Conservation (phyloP, 352 stramenopile species). For the Thalassiosira allenii region DNA sequence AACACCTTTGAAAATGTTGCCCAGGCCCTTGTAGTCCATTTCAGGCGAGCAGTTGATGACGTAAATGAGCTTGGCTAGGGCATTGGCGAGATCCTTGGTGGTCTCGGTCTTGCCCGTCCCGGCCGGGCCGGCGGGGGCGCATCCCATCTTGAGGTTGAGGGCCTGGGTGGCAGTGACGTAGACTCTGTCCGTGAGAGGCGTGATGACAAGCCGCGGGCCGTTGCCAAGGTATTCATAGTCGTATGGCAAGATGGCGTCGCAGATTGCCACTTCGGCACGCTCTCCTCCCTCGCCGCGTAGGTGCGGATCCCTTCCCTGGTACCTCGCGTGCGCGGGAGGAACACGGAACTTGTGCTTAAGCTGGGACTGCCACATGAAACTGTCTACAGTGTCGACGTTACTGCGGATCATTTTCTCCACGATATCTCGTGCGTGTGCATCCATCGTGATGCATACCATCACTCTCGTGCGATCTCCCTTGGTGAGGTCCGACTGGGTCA, state of each 20-base stretch:
- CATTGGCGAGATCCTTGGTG: constrained; percentile 92
- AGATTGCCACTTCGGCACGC: constrained; percentile 92
- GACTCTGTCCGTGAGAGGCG: constrained; percentile 93
- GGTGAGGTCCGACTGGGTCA: constrained; percentile 90
- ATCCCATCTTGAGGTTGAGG: constrained; percentile 93
- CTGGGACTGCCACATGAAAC: constrained; percentile 96
- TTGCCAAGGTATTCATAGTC: constrained; percentile 98
- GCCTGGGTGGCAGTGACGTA: constrained; percentile 97
- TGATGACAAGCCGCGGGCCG: constrained; percentile 94
- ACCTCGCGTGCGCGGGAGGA: constrained; percentile 91
- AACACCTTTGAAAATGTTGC: constrained; percentile 93
- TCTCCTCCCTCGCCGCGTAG: constrained; percentile 82
- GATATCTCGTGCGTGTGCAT: constrained; percentile 94
- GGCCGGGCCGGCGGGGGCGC: constrained; percentile 91
- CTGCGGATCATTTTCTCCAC: constrained; percentile 92
- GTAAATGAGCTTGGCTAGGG: constrained; percentile 91
- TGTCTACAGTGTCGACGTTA: constrained; percentile 89
- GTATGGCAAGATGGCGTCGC: constrained; percentile 96
- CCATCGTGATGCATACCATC: constrained; percentile 95
- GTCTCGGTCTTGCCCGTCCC: constrained; percentile 95
- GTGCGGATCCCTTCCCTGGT: constrained; percentile 91
- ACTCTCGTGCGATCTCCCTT: constrained; percentile 89
- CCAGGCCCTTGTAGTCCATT: constrained; percentile 96
- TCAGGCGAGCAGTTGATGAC: constrained; percentile 96
- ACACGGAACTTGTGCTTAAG: constrained; percentile 93